Conservation (phyloP, 306 rosid species). For the Heteromeles arbutifolia region DNA sequence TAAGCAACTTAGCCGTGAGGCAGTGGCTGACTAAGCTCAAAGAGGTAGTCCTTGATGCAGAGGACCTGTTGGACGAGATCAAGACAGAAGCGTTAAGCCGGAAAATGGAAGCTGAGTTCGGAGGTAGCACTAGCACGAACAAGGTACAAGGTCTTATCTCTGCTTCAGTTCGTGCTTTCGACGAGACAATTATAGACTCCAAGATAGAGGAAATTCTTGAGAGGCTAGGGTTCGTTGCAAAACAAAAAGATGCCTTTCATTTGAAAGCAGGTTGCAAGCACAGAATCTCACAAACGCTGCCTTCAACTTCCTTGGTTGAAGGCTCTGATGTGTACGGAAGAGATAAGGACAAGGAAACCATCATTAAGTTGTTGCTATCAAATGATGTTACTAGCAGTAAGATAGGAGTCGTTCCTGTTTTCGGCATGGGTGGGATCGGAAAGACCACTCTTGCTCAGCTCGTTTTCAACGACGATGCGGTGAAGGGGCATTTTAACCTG, state of each 20-base stretch:
- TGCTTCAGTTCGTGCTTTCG: neutral
- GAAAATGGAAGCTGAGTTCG: neutral
- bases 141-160: neutral
- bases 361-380: neutral
- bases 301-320: neutral
- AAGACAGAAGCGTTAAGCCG: neutral
- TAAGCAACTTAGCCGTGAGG: neutral
- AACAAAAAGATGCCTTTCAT: neutral
- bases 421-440: neutral
- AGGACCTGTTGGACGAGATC: conserved; percentile 26
- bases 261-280: neutral
- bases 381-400: neutral
- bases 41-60: neutral
- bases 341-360: neutral
- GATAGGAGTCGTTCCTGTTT: neutral
- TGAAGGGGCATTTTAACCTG: neutral
- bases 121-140: neutral
- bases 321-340: neutral
- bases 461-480: neutral
- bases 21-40: neutral
- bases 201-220: neutral
- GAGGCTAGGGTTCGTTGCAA: neutral
- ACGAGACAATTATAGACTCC: neutral
- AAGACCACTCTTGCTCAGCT: neutral
- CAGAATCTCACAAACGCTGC: neutral